Percentiles rank a stretch among this genome's conserved stretches.
phyloP scores from a whole-genome alignment of 768 basidiomycete species.

The Boletus patriciae region DNA sequence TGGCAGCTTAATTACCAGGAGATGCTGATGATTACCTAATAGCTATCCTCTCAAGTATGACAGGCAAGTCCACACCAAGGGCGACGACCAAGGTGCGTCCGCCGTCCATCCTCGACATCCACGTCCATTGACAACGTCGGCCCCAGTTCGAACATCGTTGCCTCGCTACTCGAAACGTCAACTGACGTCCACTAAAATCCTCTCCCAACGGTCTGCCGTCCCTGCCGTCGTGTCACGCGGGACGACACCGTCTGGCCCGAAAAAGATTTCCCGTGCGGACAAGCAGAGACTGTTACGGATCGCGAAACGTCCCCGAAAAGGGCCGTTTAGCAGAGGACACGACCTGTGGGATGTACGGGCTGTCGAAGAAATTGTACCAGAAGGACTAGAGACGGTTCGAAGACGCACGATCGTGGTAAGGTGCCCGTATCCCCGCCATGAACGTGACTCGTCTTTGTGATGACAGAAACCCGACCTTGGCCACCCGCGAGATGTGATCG shows the following conservation, averaged over 20 bases:
- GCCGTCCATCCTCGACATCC: background rate
- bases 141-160: conserved; percentile 56
- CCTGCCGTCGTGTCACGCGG: conserved; percentile 74
- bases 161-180: conserved; percentile 54
- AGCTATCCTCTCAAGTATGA: no score
- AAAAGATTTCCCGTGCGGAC: conserved; percentile 56
- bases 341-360: conserved; percentile 55
- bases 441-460: background rate
- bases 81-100: conserved; percentile 65
- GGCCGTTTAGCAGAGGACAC: conserved; percentile 71
- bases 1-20: no score
- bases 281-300: conserved; percentile 76
- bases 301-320: conserved; percentile 67
- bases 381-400: conserved; percentile 40
- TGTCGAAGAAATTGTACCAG: conserved; percentile 39
- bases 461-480: conserved; percentile 49
- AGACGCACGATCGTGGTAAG: conserved; percentile 55
- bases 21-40: no score
- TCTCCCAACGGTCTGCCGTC: conserved; percentile 83
- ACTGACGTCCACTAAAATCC: conserved; percentile 73
- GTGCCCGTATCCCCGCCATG: background rate
- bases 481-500: conserved; percentile 53
- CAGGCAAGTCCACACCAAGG: no score
- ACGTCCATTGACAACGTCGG: no score
- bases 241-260: conserved; percentile 27